phyloP scores from a whole-genome alignment of 495 filamentous ascomycete genomes.

The Penicillium canariense region DNA sequence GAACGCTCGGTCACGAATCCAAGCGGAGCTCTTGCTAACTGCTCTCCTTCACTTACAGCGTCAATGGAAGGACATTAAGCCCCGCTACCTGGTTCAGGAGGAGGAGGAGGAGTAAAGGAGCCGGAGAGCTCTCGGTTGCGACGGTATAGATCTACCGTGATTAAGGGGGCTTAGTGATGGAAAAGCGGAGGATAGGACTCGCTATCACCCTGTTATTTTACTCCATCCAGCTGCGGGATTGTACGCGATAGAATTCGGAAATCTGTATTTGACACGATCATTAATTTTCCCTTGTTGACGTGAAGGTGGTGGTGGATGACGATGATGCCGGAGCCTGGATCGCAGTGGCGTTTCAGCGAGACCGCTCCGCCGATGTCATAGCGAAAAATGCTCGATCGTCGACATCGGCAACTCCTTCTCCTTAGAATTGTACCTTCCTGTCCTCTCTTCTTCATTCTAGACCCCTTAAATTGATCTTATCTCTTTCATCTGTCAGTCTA shows the following conservation, averaged over 20 bases:
- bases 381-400: slow-evolving; percentile 16
- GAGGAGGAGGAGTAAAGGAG: slow-evolving; percentile 54
- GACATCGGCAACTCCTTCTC: slow-evolving; percentile 5
- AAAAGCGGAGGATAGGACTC: slow-evolving; percentile 18
- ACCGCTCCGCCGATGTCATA: slow-evolving; percentile 35
- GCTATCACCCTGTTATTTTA: slow-evolving; percentile 27
- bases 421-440: not conserved
- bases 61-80: slow-evolving; percentile 99
- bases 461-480: not conserved
- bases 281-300: not conserved
- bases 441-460: not conserved
- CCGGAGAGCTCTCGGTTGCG: slow-evolving; percentile 1
- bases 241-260: slow-evolving; percentile 41
- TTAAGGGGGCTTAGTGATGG: slow-evolving; percentile 16
- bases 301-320: not conserved
- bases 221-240: slow-evolving; percentile 30
- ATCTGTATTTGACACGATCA: slow-evolving; percentile 25
- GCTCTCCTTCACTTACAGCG: slow-evolving; percentile 53
- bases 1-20: not conserved
- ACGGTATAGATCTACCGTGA: slow-evolving; percentile 12
- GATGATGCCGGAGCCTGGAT: slow-evolving; percentile 15
- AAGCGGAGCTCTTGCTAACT: slow-evolving; percentile 31
- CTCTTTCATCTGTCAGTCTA: not conserved
- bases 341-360: slow-evolving; percentile 29
- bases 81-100: slow-evolving; percentile 69